Conservation (phyloP, 2,329 filamentous ascomycete genomes). For the Fusarium hainanense region DNA sequence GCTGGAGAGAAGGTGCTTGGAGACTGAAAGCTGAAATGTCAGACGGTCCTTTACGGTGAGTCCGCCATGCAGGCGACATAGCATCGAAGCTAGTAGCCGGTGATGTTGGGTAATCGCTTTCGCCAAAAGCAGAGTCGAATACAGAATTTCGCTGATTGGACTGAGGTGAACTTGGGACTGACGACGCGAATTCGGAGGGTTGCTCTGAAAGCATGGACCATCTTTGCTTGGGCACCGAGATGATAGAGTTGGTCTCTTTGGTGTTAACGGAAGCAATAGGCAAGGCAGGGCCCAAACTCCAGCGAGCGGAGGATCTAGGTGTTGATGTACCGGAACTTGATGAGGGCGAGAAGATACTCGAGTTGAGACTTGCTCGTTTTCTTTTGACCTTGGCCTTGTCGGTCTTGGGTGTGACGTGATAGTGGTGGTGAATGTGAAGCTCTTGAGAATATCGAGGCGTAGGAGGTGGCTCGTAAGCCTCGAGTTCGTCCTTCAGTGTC, state of each 20-base stretch:
- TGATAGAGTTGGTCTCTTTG: constrained; percentile 63
- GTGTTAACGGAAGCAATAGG: constrained; percentile 57
- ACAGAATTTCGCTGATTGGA: constrained; percentile 79
- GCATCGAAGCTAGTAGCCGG: constrained; percentile 82
- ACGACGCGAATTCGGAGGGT: constrained; percentile 76
- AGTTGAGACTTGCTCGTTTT: constrained; percentile 73
- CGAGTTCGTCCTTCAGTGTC: constrained; percentile 79
- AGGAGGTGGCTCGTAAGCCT: constrained; percentile 55
- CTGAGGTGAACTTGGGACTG: constrained; percentile 82
- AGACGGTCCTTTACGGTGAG: constrained; percentile 67
- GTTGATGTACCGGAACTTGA: constrained; percentile 54
- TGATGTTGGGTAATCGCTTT: constrained; percentile 79
- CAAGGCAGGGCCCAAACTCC: constrained; percentile 55
- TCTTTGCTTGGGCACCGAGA: constrained; percentile 60
- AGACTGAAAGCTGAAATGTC: constrained; percentile 66
- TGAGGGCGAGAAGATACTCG: constrained; percentile 71
- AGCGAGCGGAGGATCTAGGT: constrained; percentile 52
- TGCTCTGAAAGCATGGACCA: constrained; percentile 69
- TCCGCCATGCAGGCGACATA: constrained; percentile 67
- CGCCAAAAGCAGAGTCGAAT: constrained; percentile 74
- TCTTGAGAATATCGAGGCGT: constrained; percentile 68
- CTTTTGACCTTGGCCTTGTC: constrained; percentile 75
- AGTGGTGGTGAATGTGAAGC: constrained; percentile 94
- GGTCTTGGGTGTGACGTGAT: constrained; percentile 75
- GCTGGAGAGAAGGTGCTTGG: constrained; percentile 51